These are phyloP conservation scores for Talaromyces sp. DNA, from an alignment of 2,329 filamentous ascomycete genomes.

Conservation along the genomic window DNA sequence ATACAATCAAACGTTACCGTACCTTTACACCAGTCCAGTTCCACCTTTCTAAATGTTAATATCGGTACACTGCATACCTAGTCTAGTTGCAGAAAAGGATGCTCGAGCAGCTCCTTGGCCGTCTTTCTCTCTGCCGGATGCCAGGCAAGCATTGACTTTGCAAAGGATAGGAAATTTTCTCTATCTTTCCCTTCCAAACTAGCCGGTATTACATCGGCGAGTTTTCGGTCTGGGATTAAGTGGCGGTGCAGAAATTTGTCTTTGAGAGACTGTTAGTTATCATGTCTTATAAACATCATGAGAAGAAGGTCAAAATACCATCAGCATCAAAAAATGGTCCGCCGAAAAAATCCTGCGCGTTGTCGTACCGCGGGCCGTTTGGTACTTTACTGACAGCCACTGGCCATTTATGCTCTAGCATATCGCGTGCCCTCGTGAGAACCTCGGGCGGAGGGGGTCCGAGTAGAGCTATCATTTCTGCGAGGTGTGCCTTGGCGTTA, in stretches of 20 bases:
- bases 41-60: background rate
- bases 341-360: constrained; percentile 7
- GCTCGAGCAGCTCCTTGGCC: constrained; percentile 30
- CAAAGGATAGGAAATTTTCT: constrained; percentile 29
- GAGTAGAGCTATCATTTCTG: constrained; percentile 39
- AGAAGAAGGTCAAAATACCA: constrained; percentile 17
- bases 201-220: constrained; percentile 21
- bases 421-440: constrained; percentile 18
- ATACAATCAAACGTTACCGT: background rate
- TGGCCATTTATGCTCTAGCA: constrained; percentile 16
- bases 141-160: constrained; percentile 32
- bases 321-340: constrained; percentile 30
- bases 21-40: background rate
- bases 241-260: constrained; percentile 19
- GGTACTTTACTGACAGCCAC: background rate
- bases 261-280: constrained; percentile 14
- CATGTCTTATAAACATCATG: background rate
- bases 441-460: constrained; percentile 32
- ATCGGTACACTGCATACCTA: background rate
- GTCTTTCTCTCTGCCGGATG: constrained; percentile 31
- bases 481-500: constrained; percentile 25
- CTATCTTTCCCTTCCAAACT: constrained; percentile 25
- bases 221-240: constrained; percentile 18
- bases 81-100: constrained; percentile 27
- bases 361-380: constrained; percentile 5